Evolutionary conservation across 2,329 filamentous ascomycete genomes (phyloP), one percentile per base, ranked within the genome.

Genomic region (Fusarium coffeatum): DNA sequence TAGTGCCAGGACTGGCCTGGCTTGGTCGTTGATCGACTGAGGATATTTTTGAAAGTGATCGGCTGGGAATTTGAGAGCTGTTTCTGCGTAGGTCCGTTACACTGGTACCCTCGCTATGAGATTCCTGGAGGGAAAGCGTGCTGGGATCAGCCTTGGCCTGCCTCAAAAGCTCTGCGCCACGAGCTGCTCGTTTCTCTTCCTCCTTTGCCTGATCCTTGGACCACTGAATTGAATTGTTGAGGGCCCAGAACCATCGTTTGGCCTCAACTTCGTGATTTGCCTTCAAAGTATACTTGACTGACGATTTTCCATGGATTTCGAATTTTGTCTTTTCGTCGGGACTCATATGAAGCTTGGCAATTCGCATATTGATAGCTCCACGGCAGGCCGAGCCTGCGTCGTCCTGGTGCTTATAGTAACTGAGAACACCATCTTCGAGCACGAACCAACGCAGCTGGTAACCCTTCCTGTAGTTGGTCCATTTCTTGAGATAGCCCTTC

Each of bases 381-480:
- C 96, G 93, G 79, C 96, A 99, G 59, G 96, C 96, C 55, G 94
- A 97, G 25, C 94, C 96, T 32, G 94, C 93, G 78, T 99, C 96
- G 78, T 99, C 96, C 82, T 99, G 96, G 79, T 98, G 93, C 82
- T 99, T 99, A 84, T 98, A 99, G 83, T 99, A 99, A 80, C 96
- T 98, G 72, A 99, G 81, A 15, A 99, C 95, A 15, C 96, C 96
- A 78, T 99, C 96, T 78, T 99, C 96, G 11, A 99, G 88, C 16
- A 98, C 96, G 78, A 99, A 99, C 94, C 95, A 99, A 64, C 96
- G 88, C 69, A 99, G 81, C 82, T 99, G 97, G 83, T 98, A 99
- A 11, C 96, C 96, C 77, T 93, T 94, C 23, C 95, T 94, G 79
- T 99, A 99, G 79, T 99, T 99, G 49, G 96, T 99, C 96, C 96